Base-by-base conservation (phyloP, 805 yeast genomes). In the Barnettozyma wickerhamii region DNA sequence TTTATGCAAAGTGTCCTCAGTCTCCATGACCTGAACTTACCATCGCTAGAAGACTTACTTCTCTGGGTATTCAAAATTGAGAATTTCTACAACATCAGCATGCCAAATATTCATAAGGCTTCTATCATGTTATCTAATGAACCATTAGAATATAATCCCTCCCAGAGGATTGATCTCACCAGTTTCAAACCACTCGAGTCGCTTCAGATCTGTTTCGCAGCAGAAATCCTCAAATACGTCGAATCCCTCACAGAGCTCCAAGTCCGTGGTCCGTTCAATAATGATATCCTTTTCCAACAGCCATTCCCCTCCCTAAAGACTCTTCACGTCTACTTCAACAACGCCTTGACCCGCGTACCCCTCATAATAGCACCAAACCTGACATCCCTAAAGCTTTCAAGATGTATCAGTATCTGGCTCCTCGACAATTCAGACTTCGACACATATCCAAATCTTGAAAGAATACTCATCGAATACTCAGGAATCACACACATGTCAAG, bases 91-190 rank as follows among this genome's bases (percentile, higher is more conserved):
- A 27, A 46, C 23, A 27, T 48, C 10, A 12, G 34, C 13, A 35
- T 38, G 2, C 52, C 52, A 3, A 12, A 18, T 2, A 5, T 50
- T 4, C 14, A 26, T 7, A 17, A 18, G 6, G 49, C 44, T 3
- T 48, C 52, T 2, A 30, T 50, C 5, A 48, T 50, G 54, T 30
- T 50, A 24, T 44, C 50, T 10, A 41, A 40, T 30, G 54, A 50
- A 33, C 54, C 54, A 2, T 30, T 35, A 1, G 20, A 41, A 10
- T 10, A 19, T 10, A 15, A 28, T 10, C 37, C 24, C 3, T 14
- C 10, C 10, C 20, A 36, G 10, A 28, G 19, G 5, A 41, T 49
- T 15, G 55, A 50, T 21, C 35, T 46, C 2, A 13, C 34, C 7
- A 40, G 40, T 14, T 49, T 50, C 30, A 33, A 30, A 19, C n/a